These are phyloP conservation scores for Sporothrix dimorphospora DNA, from an alignment of 2,329 filamentous ascomycete genomes.

Conservation along the genomic window DNA sequence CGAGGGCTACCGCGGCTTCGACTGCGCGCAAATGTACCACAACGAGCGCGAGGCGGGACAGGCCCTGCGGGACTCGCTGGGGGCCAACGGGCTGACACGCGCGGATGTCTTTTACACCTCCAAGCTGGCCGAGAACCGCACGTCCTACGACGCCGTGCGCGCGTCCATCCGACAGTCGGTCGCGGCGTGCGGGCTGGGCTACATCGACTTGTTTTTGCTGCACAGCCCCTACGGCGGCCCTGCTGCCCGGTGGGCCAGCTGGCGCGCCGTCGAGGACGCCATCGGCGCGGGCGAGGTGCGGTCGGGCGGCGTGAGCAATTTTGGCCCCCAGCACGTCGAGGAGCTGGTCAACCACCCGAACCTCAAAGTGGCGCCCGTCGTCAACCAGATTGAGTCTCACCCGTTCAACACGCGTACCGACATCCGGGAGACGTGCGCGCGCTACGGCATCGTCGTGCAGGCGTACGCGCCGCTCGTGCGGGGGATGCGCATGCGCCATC, in stretches of 20 bases:
- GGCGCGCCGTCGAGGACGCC: conserved; percentile 77
- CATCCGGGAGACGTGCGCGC: conserved; percentile 68
- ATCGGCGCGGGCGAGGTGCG: conserved; percentile 70
- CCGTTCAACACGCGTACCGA: conserved; percentile 75
- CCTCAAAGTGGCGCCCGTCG: conserved; percentile 64
- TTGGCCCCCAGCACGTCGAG: conserved; percentile 72
- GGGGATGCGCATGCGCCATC: conserved; percentile 70
- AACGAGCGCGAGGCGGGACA: conserved; percentile 73
- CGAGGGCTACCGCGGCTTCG: conserved; percentile 56
- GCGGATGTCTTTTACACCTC: conserved; percentile 79
- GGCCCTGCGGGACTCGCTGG: conserved; percentile 55
- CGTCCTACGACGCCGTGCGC: conserved; percentile 68
- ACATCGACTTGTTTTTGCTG: conserved; percentile 78
- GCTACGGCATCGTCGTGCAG: conserved; percentile 70
- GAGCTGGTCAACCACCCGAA: conserved; percentile 62
- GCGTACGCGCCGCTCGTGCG: conserved; percentile 79
- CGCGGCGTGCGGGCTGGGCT: conserved; percentile 67
- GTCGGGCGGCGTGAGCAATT: conserved; percentile 78
- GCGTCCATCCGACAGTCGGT: conserved; percentile 68
- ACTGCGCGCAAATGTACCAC: conserved; percentile 59
- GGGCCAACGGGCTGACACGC: conserved; percentile 54
- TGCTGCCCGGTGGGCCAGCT: conserved; percentile 68
- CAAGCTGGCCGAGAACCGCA: conserved; percentile 69
- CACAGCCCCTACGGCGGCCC: conserved; percentile 79
- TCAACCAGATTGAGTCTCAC: conserved; percentile 83